phyloP scores from a whole-genome alignment of 805 yeast genomes.

The Hanseniaspora thailandica region DNA sequence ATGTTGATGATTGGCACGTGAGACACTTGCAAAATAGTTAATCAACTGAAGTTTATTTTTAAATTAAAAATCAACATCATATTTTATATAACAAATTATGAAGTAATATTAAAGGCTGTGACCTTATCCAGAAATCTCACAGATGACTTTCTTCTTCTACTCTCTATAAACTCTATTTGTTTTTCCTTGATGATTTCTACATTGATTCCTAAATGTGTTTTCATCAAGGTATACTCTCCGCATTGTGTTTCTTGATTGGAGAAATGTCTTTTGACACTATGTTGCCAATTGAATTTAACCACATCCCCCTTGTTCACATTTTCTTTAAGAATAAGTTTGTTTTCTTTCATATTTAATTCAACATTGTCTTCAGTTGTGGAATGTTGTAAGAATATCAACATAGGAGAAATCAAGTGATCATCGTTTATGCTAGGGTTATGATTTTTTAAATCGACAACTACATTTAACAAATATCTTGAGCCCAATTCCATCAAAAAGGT shows the following conservation, averaged over 20 bases:
- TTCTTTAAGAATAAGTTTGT: background rate
- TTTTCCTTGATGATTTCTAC: slow-evolving; percentile 33
- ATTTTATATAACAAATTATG: background rate
- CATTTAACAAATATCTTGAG: background rate
- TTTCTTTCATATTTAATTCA: background rate
- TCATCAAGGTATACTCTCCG: slow-evolving; percentile 20
- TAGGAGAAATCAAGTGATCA: background rate
- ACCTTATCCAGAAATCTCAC: slow-evolving; percentile 57
- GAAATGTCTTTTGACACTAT: background rate
- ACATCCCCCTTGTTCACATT: background rate
- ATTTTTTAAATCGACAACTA: background rate
- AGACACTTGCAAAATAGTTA: too few species aligned
- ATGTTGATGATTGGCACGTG: too few species aligned
- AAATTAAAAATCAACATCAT: too few species aligned
- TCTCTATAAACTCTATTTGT: background rate
- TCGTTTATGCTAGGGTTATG: background rate
- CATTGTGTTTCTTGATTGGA: background rate
- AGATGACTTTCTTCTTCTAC: slow-evolving; percentile 43
- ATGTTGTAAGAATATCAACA: background rate
- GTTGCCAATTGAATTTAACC: background rate
- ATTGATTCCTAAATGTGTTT: slow-evolving; percentile 37
- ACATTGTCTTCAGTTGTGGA: background rate
- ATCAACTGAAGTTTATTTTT: too few species aligned
- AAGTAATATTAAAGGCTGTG: slow-evolving; percentile 36
- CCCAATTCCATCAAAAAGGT: background rate